Percentiles rank a stretch among this genome's conserved stretches.
phyloP scores from a whole-genome alignment of 306 rosid species.

The Rubus parviflorus region DNA sequence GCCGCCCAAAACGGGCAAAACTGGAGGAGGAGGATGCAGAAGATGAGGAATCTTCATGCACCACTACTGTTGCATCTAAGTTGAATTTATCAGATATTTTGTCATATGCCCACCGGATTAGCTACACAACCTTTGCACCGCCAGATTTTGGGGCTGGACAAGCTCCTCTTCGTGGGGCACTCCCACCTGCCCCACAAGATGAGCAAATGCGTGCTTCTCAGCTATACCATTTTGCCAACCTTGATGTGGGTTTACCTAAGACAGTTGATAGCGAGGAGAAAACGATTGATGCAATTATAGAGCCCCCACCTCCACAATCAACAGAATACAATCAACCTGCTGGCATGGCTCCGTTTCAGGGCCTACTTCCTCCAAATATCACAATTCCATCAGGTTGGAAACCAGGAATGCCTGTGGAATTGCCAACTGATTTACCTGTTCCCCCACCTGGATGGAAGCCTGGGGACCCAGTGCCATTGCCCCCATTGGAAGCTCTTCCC shows the following conservation, averaged over 20 bases:
- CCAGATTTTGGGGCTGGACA: slow-evolving; percentile 93
- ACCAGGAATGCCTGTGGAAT: slow-evolving; percentile 89
- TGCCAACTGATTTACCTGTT: slow-evolving; percentile 69
- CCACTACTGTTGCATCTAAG: slow-evolving; percentile 66
- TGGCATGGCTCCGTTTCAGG: slow-evolving; percentile 57
- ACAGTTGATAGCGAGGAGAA: slow-evolving; percentile 57
- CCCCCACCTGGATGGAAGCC: slow-evolving; percentile 98
- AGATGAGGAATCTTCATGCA: slow-evolving; percentile 43
- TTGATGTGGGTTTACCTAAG: slow-evolving; percentile 87
- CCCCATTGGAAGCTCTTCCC: slow-evolving; percentile 57
- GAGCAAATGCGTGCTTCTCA: slow-evolving; percentile 98
- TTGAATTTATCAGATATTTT: slow-evolving; percentile 66
- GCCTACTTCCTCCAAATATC: slow-evolving; percentile 72
- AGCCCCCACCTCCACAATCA: slow-evolving; percentile 46
- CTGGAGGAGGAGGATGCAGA: slow-evolving; percentile 38
- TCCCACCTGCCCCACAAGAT: slow-evolving; percentile 95
- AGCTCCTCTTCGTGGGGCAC: slow-evolving; percentile 78
- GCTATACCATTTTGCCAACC: slow-evolving; percentile 72
- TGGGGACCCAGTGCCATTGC: slow-evolving; percentile 93
- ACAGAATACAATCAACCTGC: slow-evolving; percentile 46
- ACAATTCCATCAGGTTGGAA: slow-evolving; percentile 88
- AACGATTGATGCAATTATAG: slow-evolving; percentile 62
- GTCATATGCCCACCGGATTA: slow-evolving; percentile 80
- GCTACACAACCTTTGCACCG: slow-evolving; percentile 92
- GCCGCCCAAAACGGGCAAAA: slow-evolving; percentile 52